These are phyloP conservation scores for Ogataea zsoltii DNA, from an alignment of 805 yeast species.

Conservation along the genomic window DNA sequence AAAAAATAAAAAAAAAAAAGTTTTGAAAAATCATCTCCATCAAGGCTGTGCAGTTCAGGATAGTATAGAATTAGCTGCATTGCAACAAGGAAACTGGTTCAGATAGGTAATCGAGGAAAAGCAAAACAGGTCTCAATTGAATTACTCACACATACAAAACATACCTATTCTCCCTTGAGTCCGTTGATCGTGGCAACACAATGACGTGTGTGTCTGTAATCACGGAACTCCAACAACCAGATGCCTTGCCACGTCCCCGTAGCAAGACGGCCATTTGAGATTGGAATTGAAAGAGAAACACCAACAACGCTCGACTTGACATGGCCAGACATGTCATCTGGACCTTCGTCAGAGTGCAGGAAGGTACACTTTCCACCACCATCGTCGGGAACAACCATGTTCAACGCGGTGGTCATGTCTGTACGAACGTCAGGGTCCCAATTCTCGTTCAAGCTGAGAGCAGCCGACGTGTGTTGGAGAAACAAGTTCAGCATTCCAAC, in stretches of 20 bases:
- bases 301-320: constrained; percentile 65
- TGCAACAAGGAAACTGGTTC: too few relatives aligned
- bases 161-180: constrained; percentile 28
- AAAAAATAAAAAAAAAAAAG: not conserved
- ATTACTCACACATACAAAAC: not conserved
- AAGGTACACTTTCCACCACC: constrained; percentile 43
- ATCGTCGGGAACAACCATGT: constrained; percentile 68
- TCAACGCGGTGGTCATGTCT: constrained; percentile 67
- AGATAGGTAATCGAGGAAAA: too few relatives aligned
- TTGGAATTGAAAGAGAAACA: constrained; percentile 65
- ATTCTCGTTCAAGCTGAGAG: constrained; percentile 73
- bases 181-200: constrained; percentile 78
- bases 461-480: constrained; percentile 80
- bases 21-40: not conserved
- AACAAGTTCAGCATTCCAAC: constrained; percentile 67
- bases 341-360: constrained; percentile 71
- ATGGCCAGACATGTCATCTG: constrained; percentile 87
- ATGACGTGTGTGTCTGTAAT: constrained; percentile 59
- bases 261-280: constrained; percentile 63
- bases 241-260: constrained; percentile 89
- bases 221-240: constrained; percentile 73
- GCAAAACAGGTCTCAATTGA: too few relatives aligned
- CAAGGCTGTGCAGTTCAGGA: not conserved
- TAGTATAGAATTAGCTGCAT: not conserved
- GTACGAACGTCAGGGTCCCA: constrained; percentile 75